Conservation (phyloP, 371 early-diverging fungal species). For the Mortierella sp. region DNA sequence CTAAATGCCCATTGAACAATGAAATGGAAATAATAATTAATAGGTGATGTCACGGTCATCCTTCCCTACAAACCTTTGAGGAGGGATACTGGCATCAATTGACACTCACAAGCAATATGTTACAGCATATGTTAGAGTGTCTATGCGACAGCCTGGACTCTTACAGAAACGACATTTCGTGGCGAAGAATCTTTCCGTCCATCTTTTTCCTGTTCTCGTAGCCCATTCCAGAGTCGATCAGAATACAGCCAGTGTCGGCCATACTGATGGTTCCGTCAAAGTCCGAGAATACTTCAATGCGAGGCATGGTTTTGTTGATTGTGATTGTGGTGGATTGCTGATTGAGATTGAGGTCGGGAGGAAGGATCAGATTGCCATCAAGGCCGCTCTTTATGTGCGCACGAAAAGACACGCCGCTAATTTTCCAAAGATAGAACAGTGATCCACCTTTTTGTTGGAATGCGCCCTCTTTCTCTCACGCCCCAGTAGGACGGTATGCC, state of each 20-base stretch:
- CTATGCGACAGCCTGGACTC: background rate
- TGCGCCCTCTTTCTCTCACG: background rate
- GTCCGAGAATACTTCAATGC: conserved; percentile 58
- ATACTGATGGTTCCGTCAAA: conserved; percentile 60
- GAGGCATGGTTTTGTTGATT: conserved; percentile 26
- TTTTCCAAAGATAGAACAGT: background rate
- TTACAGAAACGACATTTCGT: conserved; percentile 53
- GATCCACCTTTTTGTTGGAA: background rate
- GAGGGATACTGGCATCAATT: too few relatives aligned
- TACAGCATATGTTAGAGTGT: background rate
- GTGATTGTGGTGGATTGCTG: background rate
- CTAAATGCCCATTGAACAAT: conserved; percentile 19
- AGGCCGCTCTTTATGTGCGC: background rate
- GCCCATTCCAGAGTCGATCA: conserved; percentile 58
- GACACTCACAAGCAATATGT: too few relatives aligned
- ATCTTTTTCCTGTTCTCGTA: conserved; percentile 37
- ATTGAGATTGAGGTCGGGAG: background rate
- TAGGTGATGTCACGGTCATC: background rate
- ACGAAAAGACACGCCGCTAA: background rate
- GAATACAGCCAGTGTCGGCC: conserved; percentile 56
- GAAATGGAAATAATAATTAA: background rate
- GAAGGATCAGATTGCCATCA: background rate
- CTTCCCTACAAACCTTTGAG: too few relatives aligned
- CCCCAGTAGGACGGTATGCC: background rate
- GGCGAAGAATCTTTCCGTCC: conserved; percentile 41